Percentiles rank a stretch among this genome's conserved stretches.
Evolutionary conservation across 2,329 filamentous ascomycete species (phyloP).

Genomic region (Coccinonectria pachysandricola): DNA sequence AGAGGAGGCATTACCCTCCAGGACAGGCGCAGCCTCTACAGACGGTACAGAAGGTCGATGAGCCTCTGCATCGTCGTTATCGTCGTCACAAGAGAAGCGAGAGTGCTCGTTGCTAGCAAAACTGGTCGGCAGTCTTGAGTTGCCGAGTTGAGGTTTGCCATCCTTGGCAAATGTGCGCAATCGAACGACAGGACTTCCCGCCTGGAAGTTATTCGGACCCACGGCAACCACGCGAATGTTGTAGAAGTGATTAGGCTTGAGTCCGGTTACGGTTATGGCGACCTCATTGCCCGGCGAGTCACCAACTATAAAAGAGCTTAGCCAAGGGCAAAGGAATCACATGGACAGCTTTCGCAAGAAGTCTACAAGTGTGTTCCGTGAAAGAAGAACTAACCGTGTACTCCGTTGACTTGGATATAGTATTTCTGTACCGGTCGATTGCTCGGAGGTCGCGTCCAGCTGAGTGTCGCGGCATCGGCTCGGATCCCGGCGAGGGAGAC

Average conservation of each 20-base stretch:
- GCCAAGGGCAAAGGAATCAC: not conserved
- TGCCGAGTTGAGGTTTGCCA: constrained; percentile 50
- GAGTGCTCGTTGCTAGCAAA: constrained; percentile 43
- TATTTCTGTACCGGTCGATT: constrained; percentile 71
- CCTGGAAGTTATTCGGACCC: constrained; percentile 85
- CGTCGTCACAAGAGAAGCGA: constrained; percentile 29
- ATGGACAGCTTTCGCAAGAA: not conserved
- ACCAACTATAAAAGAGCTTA: constrained; percentile 59
- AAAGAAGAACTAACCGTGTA: constrained; percentile 55
- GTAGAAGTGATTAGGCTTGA: constrained; percentile 82
- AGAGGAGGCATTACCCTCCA: constrained; percentile 51
- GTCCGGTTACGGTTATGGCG: constrained; percentile 77
- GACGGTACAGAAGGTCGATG: constrained; percentile 40
- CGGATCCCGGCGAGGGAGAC: constrained; percentile 86
- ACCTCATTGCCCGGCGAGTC: constrained; percentile 51
- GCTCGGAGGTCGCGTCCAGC: constrained; percentile 69
- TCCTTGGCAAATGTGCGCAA: constrained; percentile 64
- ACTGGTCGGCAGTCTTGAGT: constrained; percentile 45
- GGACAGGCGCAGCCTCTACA: constrained; percentile 50
- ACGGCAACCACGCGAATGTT: constrained; percentile 89
- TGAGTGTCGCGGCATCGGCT: constrained; percentile 75
- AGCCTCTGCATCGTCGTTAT: constrained; percentile 36
- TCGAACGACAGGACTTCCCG: constrained; percentile 75
- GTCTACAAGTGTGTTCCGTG: not conserved
- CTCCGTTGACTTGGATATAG: constrained; percentile 85